Evolutionary conservation across 352 stramenopile species (phyloP), one percentile per base, ranked within the genome.

Genomic region (Globisporangium takayamanum): DNA sequence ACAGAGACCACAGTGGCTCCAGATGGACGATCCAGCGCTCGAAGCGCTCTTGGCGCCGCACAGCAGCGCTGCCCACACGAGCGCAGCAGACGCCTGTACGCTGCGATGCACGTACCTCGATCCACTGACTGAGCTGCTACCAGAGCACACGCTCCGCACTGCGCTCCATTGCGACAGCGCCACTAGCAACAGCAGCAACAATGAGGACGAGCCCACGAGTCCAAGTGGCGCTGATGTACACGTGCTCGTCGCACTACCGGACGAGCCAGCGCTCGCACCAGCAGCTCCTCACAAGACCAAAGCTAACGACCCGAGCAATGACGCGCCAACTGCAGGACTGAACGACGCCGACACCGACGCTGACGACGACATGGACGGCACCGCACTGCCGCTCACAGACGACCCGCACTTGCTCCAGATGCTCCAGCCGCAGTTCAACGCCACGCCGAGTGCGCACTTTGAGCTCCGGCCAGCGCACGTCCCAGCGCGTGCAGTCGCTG

Each of bases 1-100:
- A 25, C n/a, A 46, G 33, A 33, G 33, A 55, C 30, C 18, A 8
- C 30, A 52, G 12, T 55, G 30, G 50, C 50, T 55, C 18, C 50
- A 55, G 30, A 8, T 46, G 16, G 25, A 44, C 30, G 50, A 44
- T 8, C 50, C 50, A 18, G 33, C 42, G n/a, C n/a, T 55, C 30
- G 11, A 28, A 10, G 50, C 50, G 33, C 50, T 55, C 4, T 25
- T 46, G 18, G 39, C 33, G 33, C 28, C 33, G 3, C 18, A 46
- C 18, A 14, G 8, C 16, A n/a, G 26, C 28, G 20, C 33, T 25
- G 49, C 49, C 33, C 30, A 28, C 44, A 25, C n/a, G 14, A 48
- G 15, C 18, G 16, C 2, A 15, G 44, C 4, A 49, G 20, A 0
- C 3, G 4, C 6, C 5, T 46, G 30, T 30, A 11, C 50, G 33